phyloP scores from a whole-genome alignment of 768 basidiomycete genomes.

The Cyclocybe cylindracea region DNA sequence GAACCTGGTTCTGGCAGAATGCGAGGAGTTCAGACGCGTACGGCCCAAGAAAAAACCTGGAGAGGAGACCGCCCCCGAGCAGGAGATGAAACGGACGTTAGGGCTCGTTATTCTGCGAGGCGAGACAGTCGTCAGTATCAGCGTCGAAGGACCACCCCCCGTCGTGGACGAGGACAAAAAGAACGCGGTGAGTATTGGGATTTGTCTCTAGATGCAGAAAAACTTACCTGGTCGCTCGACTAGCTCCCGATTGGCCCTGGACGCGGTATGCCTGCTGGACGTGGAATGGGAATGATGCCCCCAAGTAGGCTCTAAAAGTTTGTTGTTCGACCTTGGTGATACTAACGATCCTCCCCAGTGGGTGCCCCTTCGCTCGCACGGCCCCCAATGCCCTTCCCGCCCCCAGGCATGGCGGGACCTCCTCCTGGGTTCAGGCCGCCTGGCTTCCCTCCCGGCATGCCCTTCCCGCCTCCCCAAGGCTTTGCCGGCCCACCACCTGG shows the following conservation, averaged over 20 bases:
- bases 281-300: constrained; percentile 96
- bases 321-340: constrained; percentile 11
- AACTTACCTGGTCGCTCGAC: constrained; percentile 5
- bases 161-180: constrained; percentile 89
- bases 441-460: constrained; percentile 81
- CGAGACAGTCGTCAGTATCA: constrained; percentile 93
- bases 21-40: constrained; percentile 95
- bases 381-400: constrained; percentile 66
- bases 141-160: constrained; percentile 94
- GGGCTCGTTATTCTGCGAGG: constrained; percentile 97
- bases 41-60: constrained; percentile 90
- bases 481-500: constrained; percentile 84
- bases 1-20: constrained; percentile 98
- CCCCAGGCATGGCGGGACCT: constrained; percentile 83
- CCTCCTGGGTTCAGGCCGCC: constrained; percentile 86
- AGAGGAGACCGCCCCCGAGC: constrained; percentile 73
- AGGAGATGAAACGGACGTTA: constrained; percentile 94
- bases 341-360: constrained; percentile 38
- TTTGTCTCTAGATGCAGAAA: neutral
- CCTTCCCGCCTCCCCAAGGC: constrained; percentile 79
- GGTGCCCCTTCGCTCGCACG: constrained; percentile 62
- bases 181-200: constrained; percentile 55
- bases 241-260: constrained; percentile 90
- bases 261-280: constrained; percentile 92
- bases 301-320: constrained; percentile 54